These are phyloP conservation scores for Uromyces viciae-fabae DNA, from an alignment of 1,284 basidiomycete genomes.

Conservation along the genomic window DNA sequence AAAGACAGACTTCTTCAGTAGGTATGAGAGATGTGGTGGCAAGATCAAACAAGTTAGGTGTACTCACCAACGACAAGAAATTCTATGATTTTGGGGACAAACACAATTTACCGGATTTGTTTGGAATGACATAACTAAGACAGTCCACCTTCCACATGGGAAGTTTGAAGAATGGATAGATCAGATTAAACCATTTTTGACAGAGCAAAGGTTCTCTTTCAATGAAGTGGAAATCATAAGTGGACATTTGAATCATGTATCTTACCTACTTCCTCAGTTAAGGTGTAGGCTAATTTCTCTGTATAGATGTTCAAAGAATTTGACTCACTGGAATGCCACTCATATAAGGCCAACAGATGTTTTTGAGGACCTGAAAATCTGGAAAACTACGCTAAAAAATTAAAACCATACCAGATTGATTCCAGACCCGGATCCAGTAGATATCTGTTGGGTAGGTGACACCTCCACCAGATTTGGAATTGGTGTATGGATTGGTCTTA, in stretches of 20 bases:
- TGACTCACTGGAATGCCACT: neutral
- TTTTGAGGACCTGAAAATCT: neutral
- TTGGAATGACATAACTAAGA: neutral
- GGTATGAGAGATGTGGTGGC: neutral
- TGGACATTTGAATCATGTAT: neutral
- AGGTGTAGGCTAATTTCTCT: neutral
- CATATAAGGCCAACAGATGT: neutral
- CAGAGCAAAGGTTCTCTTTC: neutral
- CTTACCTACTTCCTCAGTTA: neutral
- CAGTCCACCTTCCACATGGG: neutral
- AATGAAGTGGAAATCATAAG: neutral
- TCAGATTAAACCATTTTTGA: neutral
- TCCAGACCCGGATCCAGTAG: neutral
- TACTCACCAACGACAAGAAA: neutral
- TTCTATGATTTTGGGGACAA: neutral
- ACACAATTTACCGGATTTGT: neutral
- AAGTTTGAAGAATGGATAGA: neutral
- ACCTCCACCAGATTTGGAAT: neutral
- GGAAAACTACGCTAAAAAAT: neutral
- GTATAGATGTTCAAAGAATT: neutral
- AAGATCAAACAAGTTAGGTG: neutral
- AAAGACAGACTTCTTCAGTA: neutral
- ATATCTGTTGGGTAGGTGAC: neutral
- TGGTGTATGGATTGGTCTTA: neutral
- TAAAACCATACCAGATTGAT: neutral